Percentiles rank a stretch among this genome's conserved stretches.
phyloP scores from a whole-genome alignment of 116 monocot species.

The Dioscorea cayenensis region DNA sequence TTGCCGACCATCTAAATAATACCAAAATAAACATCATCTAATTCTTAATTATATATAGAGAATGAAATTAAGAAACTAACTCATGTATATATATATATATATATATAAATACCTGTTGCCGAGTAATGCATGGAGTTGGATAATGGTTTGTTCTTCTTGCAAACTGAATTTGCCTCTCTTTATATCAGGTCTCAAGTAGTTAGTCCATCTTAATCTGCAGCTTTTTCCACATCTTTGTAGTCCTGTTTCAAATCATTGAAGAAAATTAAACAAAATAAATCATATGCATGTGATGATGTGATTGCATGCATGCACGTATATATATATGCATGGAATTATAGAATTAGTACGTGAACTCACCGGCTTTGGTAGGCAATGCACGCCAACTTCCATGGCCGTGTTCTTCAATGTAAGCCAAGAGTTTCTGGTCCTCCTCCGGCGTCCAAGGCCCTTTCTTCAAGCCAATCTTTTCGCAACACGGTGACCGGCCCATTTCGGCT shows the following conservation, averaged over 20 bases:
- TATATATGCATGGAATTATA: not conserved
- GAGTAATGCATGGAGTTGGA: slow-evolving; percentile 86
- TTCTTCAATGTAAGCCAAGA: slow-evolving; percentile 78
- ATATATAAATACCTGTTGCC: slow-evolving; percentile 52
- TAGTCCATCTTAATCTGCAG: slow-evolving; percentile 84
- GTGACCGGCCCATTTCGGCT: slow-evolving; percentile 61
- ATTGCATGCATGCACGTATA: not conserved
- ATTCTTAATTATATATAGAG: too few species aligned
- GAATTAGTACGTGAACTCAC: slow-evolving; percentile 16
- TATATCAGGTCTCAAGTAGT: slow-evolving; percentile 80
- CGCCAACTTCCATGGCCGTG: slow-evolving; percentile 93
- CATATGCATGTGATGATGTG: too few species aligned
- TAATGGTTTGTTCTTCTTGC: slow-evolving; percentile 86
- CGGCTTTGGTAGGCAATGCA: slow-evolving; percentile 75
- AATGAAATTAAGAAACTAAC: too few species aligned
- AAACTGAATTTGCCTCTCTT: slow-evolving; percentile 84
- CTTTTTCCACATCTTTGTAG: slow-evolving; percentile 86
- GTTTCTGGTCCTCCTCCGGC: slow-evolving; percentile 91
- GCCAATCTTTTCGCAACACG: slow-evolving; percentile 83
- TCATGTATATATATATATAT: too few species aligned
- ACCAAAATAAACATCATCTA: too few species aligned
- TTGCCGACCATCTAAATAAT: slow-evolving; percentile 76
- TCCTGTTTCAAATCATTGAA: slow-evolving; percentile 17
- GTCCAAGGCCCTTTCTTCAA: slow-evolving; percentile 95
- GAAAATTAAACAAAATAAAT: too few species aligned